Base-by-base conservation (phyloP, 192 early-diverging fungal genomes). In the Coemansia sp. region DNA sequence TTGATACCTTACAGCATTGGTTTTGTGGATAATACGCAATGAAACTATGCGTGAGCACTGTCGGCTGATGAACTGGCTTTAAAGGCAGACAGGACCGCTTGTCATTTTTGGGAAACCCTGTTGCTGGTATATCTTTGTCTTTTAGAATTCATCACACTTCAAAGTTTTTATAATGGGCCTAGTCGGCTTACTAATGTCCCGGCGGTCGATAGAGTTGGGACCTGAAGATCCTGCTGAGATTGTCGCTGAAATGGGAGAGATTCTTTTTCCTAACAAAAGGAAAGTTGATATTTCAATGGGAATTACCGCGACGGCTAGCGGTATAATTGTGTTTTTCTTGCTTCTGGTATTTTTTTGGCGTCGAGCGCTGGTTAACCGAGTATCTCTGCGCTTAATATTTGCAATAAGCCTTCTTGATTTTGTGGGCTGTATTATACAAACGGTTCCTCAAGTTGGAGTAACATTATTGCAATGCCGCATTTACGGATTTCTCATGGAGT, bases 331-430 rank as follows among this genome's bases (percentile, higher is more conserved):
- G 11, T 8, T 70, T 2, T 67, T 76, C 27, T n/a, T 76, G 23
- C 21, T 39, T 5, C 6, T 15, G 4, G 65, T 65, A 14, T 76
- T 76, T 41, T 0, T 76, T 19, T 76, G 73, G 73, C 68, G 73
- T 15, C 63, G 64, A 5, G 50, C 49, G 11, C 50, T 70, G 14
- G 73, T 70, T 1, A 63, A 76, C 17, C 68, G 73, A 8, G 53
- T 76, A 9, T 76, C 73, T 5, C 51, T 76, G 17, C 63, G 73
- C 2, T 43, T 76, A 9, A 76, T 76, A 14, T 70, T 70, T 25
- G 39, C 47, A 10, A 70, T 70, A 21, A 61, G 68, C 15, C 2
- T 70, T 5, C 62, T 51, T 12, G 74, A 76, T 17, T 71, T 70
- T 56, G 48, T 63, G 3, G 65, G 66, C 19, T 70, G 68, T 19